Evolutionary conservation across 192 early-diverging fungal species (phyloP).

Genomic region (Phycomyces blakesleeanus): DNA sequence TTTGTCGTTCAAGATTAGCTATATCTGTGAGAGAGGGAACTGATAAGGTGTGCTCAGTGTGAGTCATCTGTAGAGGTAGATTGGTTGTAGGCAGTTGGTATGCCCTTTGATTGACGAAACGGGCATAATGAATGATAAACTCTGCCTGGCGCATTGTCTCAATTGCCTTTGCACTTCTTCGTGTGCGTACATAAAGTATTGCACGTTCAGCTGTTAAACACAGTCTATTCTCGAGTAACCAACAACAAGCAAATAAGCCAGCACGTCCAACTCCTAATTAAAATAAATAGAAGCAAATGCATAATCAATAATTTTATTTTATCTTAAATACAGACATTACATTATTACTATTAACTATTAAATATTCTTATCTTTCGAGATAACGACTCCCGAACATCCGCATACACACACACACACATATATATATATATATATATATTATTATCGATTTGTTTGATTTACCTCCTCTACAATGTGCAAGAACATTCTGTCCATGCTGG

Average conservation of each 20-base stretch:
- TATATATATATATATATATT: conserved; percentile 9
- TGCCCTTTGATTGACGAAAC: neutral
- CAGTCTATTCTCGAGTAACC: conserved; percentile 54
- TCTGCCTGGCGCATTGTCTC: conserved; percentile 67
- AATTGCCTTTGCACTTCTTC: conserved; percentile 66
- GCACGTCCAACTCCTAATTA: conserved; percentile 66
- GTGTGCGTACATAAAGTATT: conserved; percentile 53
- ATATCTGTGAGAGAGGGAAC: neutral
- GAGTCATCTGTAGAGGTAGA: neutral
- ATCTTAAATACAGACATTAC: neutral
- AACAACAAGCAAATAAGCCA: conserved; percentile 74
- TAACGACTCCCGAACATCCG: conserved; percentile 3
- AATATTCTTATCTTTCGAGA: too few relatives aligned
- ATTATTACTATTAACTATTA: too few relatives aligned
- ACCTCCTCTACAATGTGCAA: conserved; percentile 71
- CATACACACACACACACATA: too few relatives aligned
- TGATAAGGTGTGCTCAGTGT: neutral
- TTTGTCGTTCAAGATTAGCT: neutral
- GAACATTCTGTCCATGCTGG: conserved; percentile 49
- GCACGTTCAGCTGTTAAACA: conserved; percentile 47
- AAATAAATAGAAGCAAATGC: neutral
- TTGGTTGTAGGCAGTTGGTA: neutral
- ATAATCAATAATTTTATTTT: too few relatives aligned
- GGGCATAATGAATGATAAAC: conserved; percentile 43
- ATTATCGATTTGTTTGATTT: neutral